Base-by-base conservation (phyloP, 73 alveolate genomes). In the Durusdinium trenchii region DNA sequence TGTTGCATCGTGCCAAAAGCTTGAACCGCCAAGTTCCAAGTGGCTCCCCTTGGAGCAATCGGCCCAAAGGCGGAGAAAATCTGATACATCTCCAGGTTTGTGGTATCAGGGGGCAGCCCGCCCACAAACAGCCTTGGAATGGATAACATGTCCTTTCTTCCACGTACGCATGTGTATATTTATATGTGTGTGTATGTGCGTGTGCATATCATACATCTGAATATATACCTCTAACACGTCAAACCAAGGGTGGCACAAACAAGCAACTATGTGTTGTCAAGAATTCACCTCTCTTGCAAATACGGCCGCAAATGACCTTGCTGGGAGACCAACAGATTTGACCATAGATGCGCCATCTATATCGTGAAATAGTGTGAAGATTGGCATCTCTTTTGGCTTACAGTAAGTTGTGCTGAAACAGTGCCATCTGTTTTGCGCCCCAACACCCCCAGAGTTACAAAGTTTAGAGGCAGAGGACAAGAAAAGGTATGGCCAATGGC, bases 31-130 rank as follows among this genome's bases (percentile, higher is more conserved):
- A 23, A 4, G 14, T 6, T 2, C 94, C 82, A 60, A 36, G 95
- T 10, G 62, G 26, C 95, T 75, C 96, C 96, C 35, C 96, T 46
- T 5, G 96, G 96, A 38, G 96, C 96, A 30, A 89, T 89, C 51
- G 96, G 96, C 32, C 96, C 96, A n/a, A 89, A 89, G 69, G 96
- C 96, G 36, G 96, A 89, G 96, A 89, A 89, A 38, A 89, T 89
- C 96, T 89, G 96, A 69, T 89, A 89, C 96, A 89, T 89, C 71
- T 89, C 96, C n/a, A 89, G 71, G 69, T 51, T 62, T 30, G 96
- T 89, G 69, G 96, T 89, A 69, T 89, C 96, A 9, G 96, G 96
- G 3, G 96, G 96, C 45, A 89, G 51, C 3, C 96, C 96, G 32
- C 96, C 96, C 32, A 89, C 96, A 40, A 89, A 89, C 10, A 89